These are phyloP conservation scores for Phytophthora syringae DNA, from an alignment of 352 stramenopile genomes.

Conservation along the genomic window DNA sequence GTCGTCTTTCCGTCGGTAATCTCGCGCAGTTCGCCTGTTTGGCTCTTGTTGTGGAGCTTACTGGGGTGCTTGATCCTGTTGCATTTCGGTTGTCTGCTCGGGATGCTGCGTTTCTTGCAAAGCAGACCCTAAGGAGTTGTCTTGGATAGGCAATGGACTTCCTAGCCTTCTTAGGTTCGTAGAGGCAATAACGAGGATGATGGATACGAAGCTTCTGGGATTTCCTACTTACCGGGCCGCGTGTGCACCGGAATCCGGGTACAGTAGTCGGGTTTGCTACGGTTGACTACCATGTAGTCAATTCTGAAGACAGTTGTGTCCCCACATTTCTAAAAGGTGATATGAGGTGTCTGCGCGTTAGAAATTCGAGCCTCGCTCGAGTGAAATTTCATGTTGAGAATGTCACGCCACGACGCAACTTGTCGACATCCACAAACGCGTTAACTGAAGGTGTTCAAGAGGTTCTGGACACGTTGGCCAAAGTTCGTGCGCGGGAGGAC, in stretches of 20 bases:
- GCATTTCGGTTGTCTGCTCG: too few relatives aligned
- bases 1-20: conserved; percentile 24
- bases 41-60: neutral
- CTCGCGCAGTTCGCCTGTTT: conserved; percentile 2
- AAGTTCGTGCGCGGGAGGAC: conserved; percentile 20
- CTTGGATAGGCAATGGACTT: neutral
- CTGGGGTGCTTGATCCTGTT: neutral
- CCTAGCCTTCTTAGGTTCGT: conserved; percentile 1
- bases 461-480: conserved; percentile 23
- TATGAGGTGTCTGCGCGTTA: neutral
- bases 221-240: neutral
- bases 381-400: too few relatives aligned
- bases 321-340: neutral
- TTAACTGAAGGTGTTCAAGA: conserved; percentile 22
- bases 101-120: neutral
- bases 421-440: conserved; percentile 6
- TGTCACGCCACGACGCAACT: neutral
- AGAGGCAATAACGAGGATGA: neutral
- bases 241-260: neutral
- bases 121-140: neutral
- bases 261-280: too few relatives aligned
- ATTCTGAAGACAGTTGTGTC: conserved; percentile 1
- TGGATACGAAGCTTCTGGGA: neutral
- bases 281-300: too few relatives aligned
- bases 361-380: too few relatives aligned